Evolutionary conservation across 2,329 filamentous ascomycete species (phyloP), one percentile per base, ranked within the genome.

Genomic region (Pseudofabraea citricarpa): DNA sequence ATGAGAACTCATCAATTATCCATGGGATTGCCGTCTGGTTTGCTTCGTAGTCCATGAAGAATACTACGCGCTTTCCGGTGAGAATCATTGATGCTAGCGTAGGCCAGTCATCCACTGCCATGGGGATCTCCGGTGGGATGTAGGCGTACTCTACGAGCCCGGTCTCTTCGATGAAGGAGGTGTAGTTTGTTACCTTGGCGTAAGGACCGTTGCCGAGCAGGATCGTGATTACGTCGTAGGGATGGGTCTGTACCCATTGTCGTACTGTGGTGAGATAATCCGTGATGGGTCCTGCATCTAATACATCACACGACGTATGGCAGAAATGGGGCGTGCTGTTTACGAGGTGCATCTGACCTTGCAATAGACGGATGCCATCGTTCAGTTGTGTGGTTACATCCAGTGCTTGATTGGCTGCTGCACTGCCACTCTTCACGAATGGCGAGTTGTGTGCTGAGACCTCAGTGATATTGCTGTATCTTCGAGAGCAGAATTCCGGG

Each of bases 201-300:
- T 85, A 86, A 66, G 90, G 86, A 56, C 79, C 83, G 63, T 96
- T 96, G 45, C 83, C 89, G 40, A 96, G 81, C 15, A 96, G 72
- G 51, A 96, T 82, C 1, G 88, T 90, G 20, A 96, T 78, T 1
- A 96, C 86, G 52, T 96, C 90, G 66, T 88, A 91, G 0, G 89
- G 90, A 54, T 96, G 81, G 1, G 60, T 55, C 6, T 75, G 73
- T 2, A 96, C 79, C 90, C 90, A 96, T 33, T 70, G 62, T 26
- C 72, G 73, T 10, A 95, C 85, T 1, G 71, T 73, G 6, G 70
- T 70, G 24, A 96, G 79, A 69, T 88, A 93, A 33, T 77, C 69
- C 42, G 83, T 79, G 40, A 93, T 84, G 6, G 86, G 82, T 0
- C 91, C 90, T 2, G 78, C 87, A 54, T 95, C 83, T 23, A 95